Percentiles rank a stretch among this genome's conserved stretches.
Evolutionary conservation across 2,329 filamentous ascomycete genomes (phyloP).

Genomic region (Curvularia sp.): DNA sequence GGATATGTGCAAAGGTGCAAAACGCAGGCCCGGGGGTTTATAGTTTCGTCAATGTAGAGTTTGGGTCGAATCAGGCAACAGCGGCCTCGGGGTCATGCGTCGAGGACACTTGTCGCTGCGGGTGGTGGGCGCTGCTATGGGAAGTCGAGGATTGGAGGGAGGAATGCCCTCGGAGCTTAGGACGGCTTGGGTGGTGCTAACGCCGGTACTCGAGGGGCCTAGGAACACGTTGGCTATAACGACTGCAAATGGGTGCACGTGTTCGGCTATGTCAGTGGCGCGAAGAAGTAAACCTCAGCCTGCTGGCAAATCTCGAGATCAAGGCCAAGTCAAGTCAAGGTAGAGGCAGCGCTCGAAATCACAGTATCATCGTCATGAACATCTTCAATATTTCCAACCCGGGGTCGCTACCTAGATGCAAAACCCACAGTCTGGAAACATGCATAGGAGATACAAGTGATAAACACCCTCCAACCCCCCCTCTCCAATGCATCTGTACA

Average conservation of each 20-base stretch:
- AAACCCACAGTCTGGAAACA: conserved; percentile 3
- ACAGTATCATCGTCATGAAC: conserved; percentile 6
- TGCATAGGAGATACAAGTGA: conserved; percentile 4
- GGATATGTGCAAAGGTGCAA: neutral
- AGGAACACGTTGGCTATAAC: conserved; percentile 12
- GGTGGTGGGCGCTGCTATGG: neutral
- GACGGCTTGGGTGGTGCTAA: conserved; percentile 11
- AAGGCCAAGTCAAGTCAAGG: neutral
- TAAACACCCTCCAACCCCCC: conserved; percentile 1
- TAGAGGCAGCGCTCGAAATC: neutral
- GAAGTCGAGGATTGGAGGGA: neutral
- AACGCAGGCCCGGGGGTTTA: neutral
- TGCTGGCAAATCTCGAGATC: neutral
- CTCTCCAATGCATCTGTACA: conserved; percentile 34
- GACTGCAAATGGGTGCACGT: conserved; percentile 1
- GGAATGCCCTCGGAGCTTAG: conserved; percentile 13
- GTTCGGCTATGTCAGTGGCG: conserved; percentile 2
- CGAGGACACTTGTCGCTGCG: neutral
- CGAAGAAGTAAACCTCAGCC: neutral
- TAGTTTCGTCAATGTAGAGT: neutral
- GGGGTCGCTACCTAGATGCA: neutral
- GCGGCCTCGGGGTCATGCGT: neutral
- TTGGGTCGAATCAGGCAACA: neutral
- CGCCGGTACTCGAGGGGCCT: conserved; percentile 7
- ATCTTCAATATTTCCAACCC: conserved; percentile 10